Conservation (phyloP, 2,329 filamentous ascomycete genomes). For the Exophiala sideris region DNA sequence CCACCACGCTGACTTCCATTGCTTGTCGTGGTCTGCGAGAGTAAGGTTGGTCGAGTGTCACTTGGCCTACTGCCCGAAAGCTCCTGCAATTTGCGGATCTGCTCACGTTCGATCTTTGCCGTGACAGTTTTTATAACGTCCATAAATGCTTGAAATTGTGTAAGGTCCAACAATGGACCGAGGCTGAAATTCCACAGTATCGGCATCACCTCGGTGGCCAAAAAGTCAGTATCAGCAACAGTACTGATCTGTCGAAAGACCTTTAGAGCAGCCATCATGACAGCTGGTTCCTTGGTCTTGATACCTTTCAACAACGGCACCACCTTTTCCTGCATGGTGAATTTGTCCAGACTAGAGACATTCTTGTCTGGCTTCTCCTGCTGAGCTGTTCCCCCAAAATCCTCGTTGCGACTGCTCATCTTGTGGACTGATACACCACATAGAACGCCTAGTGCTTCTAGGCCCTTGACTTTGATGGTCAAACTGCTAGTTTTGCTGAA, state of each 20-base stretch:
- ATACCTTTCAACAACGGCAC: slow-evolving; percentile 86
- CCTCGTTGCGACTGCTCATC: slow-evolving; percentile 72
- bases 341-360: slow-evolving; percentile 86
- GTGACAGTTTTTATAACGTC: slow-evolving; percentile 78
- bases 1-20: slow-evolving; percentile 36
- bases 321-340: slow-evolving; percentile 97
- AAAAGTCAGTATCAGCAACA: slow-evolving; percentile 81
- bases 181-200: slow-evolving; percentile 89
- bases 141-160: slow-evolving; percentile 90
- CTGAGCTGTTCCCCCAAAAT: slow-evolving; percentile 65
- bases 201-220: slow-evolving; percentile 86
- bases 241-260: slow-evolving; percentile 81
- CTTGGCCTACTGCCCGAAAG: slow-evolving; percentile 56
- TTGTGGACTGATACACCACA: slow-evolving; percentile 68
- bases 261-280: slow-evolving; percentile 89
- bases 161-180: slow-evolving; percentile 80
- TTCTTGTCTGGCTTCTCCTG: slow-evolving; percentile 51
- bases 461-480: slow-evolving; percentile 86
- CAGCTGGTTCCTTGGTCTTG: slow-evolving; percentile 95
- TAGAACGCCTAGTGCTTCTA: slow-evolving; percentile 85
- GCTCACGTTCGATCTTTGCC: slow-evolving; percentile 78
- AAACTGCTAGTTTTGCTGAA: slow-evolving; percentile 92
- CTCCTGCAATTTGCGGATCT: slow-evolving; percentile 82
- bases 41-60: slow-evolving; percentile 37
- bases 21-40: slow-evolving; percentile 30